Conservation (phyloP, 345 rosid genomes). For the Euphorbia tirucalli region DNA sequence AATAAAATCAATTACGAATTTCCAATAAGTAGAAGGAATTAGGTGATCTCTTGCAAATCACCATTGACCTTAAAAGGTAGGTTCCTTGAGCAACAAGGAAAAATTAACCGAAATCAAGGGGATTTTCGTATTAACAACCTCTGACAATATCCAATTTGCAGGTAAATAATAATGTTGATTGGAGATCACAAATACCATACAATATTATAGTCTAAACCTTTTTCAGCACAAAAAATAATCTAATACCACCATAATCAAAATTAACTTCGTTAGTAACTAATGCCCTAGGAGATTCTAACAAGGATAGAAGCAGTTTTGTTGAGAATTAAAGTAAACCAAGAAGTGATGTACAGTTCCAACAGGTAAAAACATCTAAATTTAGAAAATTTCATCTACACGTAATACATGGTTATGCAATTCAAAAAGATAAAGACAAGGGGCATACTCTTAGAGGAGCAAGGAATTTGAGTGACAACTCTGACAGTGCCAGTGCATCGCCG, state of each 20-base stretch:
- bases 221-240: neutral
- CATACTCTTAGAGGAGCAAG: constrained; percentile 72
- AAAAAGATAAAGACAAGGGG: constrained; percentile 7
- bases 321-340: neutral
- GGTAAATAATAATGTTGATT: neutral
- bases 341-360: neutral
- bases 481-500: constrained; percentile 62
- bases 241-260: neutral
- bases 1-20: too few species aligned
- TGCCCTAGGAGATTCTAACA: neutral
- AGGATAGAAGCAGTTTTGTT: neutral
- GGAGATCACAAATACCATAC: neutral
- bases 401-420: neutral
- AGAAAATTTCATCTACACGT: neutral
- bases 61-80: too few species aligned
- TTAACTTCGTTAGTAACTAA: neutral
- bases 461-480: constrained; percentile 75
- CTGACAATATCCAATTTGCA: too few species aligned
- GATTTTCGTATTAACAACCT: too few species aligned
- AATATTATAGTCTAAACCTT: neutral
- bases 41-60: too few species aligned
- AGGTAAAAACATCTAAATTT: neutral
- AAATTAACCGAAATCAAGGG: too few species aligned
- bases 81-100: too few species aligned
- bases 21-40: too few species aligned